Conservation (phyloP, 2,329 filamentous ascomycete genomes). For the Xylaria sp. region DNA sequence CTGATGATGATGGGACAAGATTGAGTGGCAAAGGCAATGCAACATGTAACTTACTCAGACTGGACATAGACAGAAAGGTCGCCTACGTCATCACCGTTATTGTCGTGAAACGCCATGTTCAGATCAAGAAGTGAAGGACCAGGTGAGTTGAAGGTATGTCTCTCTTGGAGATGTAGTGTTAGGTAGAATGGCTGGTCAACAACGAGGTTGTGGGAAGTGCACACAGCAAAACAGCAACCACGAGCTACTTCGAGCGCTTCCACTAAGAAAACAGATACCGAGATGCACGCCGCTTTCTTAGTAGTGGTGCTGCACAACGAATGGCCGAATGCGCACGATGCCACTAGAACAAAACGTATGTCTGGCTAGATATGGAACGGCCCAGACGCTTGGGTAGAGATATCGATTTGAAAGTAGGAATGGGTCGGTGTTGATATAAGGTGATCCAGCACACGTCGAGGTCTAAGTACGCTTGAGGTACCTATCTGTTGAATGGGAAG, state of each 20-base stretch:
- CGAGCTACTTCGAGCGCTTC: too few species aligned
- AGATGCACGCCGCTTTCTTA: neutral
- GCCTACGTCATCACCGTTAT: neutral
- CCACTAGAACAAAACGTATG: neutral
- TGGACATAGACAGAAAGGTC: neutral
- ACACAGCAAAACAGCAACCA: too few species aligned
- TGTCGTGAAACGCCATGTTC: neutral
- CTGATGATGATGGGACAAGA: neutral
- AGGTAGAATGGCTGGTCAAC: neutral
- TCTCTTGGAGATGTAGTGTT: neutral
- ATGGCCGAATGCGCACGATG: neutral
- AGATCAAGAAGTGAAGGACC: neutral
- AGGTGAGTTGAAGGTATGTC: neutral
- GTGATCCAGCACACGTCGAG: too few species aligned
- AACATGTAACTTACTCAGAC: constrained; percentile 10
- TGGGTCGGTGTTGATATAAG: neutral
- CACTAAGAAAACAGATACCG: too few species aligned
- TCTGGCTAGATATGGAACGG: neutral
- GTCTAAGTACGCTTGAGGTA: too few species aligned
- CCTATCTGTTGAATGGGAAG: too few species aligned
- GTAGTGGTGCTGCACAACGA: too few species aligned
- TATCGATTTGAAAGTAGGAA: neutral
- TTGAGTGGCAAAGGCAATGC: neutral
- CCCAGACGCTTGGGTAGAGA: neutral
- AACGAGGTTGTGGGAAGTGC: neutral